These are phyloP conservation scores for Fusarium pseudograminearum DNA, from an alignment of 2,329 filamentous ascomycete genomes.

Conservation along the genomic window DNA sequence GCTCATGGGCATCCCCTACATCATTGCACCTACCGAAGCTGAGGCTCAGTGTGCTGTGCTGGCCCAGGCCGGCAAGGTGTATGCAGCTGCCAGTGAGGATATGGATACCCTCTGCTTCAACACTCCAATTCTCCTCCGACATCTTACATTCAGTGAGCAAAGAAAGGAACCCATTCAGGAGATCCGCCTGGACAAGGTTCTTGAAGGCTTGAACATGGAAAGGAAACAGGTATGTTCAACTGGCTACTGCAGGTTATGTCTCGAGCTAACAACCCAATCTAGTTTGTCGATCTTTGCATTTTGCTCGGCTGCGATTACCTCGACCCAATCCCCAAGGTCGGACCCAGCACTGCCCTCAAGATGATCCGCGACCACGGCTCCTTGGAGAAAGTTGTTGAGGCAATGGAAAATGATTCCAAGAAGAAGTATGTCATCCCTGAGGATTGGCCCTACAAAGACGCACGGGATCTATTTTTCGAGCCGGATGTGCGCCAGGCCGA, in stretches of 20 bases:
- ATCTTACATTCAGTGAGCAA: constrained; percentile 97
- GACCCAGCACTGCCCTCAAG: constrained; percentile 90
- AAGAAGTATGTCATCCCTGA: constrained; percentile 88
- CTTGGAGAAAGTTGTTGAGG: constrained; percentile 87
- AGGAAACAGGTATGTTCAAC: constrained; percentile 73
- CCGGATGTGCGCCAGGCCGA: constrained; percentile 89
- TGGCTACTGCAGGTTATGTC: background rate
- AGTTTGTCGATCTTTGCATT: constrained; percentile 99
- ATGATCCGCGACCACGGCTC: constrained; percentile 92
- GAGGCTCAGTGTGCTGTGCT: constrained; percentile 96
- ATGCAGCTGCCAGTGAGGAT: constrained; percentile 95
- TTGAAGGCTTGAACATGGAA: constrained; percentile 91
- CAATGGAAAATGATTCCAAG: constrained; percentile 79
- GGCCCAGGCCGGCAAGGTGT: constrained; percentile 92
- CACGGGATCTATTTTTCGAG: constrained; percentile 89
- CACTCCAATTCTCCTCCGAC: constrained; percentile 87
- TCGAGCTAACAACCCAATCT: constrained; percentile 15
- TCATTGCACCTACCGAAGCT: constrained; percentile 94
- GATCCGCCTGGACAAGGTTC: constrained; percentile 86
- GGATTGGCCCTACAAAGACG: constrained; percentile 96
- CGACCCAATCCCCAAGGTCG: constrained; percentile 94
- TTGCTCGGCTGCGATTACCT: constrained; percentile 97
- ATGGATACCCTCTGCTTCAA: constrained; percentile 99
- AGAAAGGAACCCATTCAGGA: constrained; percentile 98
- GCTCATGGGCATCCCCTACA: constrained; percentile 96